Percentiles rank a stretch among this genome's conserved stretches.
phyloP scores from a whole-genome alignment of 2,329 filamentous ascomycete species.

The Helotiales sp. region DNA sequence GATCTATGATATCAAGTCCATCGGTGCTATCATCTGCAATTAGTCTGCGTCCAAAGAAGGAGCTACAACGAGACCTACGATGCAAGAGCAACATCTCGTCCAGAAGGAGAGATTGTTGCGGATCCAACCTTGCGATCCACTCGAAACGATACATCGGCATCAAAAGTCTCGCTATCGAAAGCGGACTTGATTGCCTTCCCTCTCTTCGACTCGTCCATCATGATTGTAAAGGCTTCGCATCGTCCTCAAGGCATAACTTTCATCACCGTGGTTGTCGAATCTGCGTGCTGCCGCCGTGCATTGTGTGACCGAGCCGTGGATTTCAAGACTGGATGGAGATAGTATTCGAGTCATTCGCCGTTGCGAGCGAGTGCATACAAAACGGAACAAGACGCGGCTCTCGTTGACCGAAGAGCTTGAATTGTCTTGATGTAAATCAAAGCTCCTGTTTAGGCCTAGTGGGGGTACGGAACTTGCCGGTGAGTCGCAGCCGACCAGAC shows the following conservation, averaged over 20 bases:
- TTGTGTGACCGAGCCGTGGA: slow-evolving; percentile 9
- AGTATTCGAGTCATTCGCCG: no score
- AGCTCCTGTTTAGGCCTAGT: neutral
- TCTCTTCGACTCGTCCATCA: slow-evolving; percentile 47
- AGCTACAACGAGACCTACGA: slow-evolving; percentile 49
- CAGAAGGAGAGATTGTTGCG: slow-evolving; percentile 88
- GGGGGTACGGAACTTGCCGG: neutral
- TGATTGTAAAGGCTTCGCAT: slow-evolving; percentile 19
- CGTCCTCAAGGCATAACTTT: slow-evolving; percentile 15
- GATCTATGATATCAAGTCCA: slow-evolving; percentile 86
- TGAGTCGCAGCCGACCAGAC: neutral
- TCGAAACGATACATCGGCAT: slow-evolving; percentile 79
- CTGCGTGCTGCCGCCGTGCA: slow-evolving; percentile 23
- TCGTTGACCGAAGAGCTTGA: neutral
- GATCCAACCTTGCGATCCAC: slow-evolving; percentile 76
- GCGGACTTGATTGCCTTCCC: slow-evolving; percentile 64
- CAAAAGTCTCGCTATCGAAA: slow-evolving; percentile 85
- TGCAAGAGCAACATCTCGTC: slow-evolving; percentile 85
- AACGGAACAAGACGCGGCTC: neutral
- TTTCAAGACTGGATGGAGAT: no score
- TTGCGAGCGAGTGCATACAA: no score
- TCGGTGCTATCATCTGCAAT: slow-evolving; percentile 53
- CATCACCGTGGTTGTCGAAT: neutral
- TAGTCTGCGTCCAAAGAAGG: neutral
- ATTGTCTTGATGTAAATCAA: neutral